These are phyloP conservation scores for Venturia pyrina DNA, from an alignment of 2,329 filamentous ascomycete genomes.

Conservation along the genomic window DNA sequence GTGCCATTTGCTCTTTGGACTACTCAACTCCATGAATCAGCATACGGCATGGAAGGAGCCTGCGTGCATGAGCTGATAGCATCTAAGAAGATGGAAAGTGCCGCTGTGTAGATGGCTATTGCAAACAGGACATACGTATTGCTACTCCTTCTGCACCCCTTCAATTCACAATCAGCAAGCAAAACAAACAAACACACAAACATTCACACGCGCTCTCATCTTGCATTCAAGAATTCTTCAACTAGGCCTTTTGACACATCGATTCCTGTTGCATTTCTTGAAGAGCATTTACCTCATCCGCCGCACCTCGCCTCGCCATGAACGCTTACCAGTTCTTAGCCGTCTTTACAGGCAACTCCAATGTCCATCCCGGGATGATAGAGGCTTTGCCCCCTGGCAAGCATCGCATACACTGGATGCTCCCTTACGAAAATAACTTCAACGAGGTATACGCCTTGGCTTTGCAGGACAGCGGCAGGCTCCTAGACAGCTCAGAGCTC, in stretches of 20 bases:
- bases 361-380: background rate
- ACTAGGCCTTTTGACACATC: background rate
- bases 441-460: background rate
- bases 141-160: too few relatives aligned
- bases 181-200: background rate
- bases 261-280: background rate
- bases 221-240: background rate
- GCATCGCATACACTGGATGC: background rate
- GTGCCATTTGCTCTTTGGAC: too few relatives aligned
- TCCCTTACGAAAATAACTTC: background rate
- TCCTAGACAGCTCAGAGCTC: conserved; percentile 7
- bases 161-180: background rate
- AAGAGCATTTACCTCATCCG: background rate
- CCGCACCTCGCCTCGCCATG: background rate
- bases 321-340: background rate
- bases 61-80: too few relatives aligned
- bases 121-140: background rate
- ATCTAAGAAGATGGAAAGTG: background rate
- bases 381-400: background rate
- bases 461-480: background rate
- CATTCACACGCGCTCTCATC: background rate
- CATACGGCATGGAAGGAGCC: too few relatives aligned
- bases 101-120: background rate
- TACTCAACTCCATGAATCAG: too few relatives aligned
- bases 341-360: background rate